A percentile compares a stretch with the other conserved stretches of the same genome.
Evolutionary conservation across 768 basidiomycete species (phyloP).

Genomic region (Pisolithus orientalis): DNA sequence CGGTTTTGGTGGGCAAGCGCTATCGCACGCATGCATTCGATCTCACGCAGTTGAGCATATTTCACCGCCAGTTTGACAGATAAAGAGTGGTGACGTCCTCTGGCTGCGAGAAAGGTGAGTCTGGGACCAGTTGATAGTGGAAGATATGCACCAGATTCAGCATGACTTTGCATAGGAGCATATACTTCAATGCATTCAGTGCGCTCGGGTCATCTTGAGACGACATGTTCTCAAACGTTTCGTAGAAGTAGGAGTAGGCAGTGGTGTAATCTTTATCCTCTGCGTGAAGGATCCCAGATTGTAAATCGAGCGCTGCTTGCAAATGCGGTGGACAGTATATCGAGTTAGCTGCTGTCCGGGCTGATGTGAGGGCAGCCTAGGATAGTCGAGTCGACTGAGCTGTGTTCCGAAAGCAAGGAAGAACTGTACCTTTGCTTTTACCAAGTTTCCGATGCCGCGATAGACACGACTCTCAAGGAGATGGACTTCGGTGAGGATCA

Average conservation of each 20-base stretch:
- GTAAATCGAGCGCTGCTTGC: conserved; percentile 57
- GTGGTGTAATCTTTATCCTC: conserved; percentile 98
- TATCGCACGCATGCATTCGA: conserved; percentile 93
- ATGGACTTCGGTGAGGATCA: conserved; percentile 95
- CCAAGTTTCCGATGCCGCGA: conserved; percentile 80
- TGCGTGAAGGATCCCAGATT: conserved; percentile 81
- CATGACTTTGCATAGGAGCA: conserved; percentile 98
- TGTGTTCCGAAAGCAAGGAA: neutral
- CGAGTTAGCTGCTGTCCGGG: conserved; percentile 89
- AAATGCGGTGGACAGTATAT: conserved; percentile 86
- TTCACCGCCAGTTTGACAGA: conserved; percentile 74
- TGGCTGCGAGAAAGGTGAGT: conserved; percentile 44
- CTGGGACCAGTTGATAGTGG: neutral
- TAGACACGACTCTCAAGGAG: conserved; percentile 90
- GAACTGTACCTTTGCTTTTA: conserved; percentile 74
- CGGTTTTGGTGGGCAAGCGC: conserved; percentile 91
- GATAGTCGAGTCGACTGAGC: neutral
- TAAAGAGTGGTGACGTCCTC: conserved; percentile 89
- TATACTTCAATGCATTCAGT: conserved; percentile 88
- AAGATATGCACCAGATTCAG: conserved; percentile 70
- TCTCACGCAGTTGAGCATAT: conserved; percentile 81
- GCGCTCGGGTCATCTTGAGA: conserved; percentile 71
- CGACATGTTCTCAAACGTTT: conserved; percentile 87
- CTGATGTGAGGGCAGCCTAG: conserved; percentile 82
- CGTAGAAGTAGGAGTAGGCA: conserved; percentile 95